Evolutionary conservation across 2,329 filamentous ascomycete species (phyloP), one percentile per base, ranked within the genome.

Genomic region (Thielaviopsis euricoi): DNA sequence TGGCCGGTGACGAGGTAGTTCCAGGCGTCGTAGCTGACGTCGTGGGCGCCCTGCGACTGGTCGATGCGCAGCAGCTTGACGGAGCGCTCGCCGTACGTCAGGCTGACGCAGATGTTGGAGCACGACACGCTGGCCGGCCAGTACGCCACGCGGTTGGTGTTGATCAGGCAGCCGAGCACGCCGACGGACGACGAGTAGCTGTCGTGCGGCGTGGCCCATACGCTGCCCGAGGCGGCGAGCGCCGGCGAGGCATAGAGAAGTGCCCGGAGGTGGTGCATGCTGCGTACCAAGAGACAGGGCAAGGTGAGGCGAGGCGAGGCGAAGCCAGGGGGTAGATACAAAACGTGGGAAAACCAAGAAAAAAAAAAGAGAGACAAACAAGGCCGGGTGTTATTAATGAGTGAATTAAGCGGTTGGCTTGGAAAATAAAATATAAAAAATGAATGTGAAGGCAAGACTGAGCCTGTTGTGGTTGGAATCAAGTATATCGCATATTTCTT

Each of bases 1-100:
- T 72, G 64, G 62, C 78, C 78, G 37, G 72, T 76, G 63, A 68
- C 67, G 48, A 82, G 76, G 64, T 76, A 76, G 71, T 80, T 80
- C 77, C 77, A 82, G 54, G 79, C 78, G 62, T 82, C 79, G 70
- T 82, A 82, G 59, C 71, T 75, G 69, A 82, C 75, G 67, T 82
- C 80, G 66, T 79, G 66, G 56, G 78, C 79, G 53, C 78, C 78
- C 48, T 70, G 71, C 0, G 78, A 81, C 55, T 71, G 67, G 70
- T 82, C 80, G 62, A 82, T 70, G 66, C 74, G 74, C 61, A 82
- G 74, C 57, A 88, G 77, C 63, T 80, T 73, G 58, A 83, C 67
- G 46, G 68, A 71, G 60, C 76, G 75, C 7, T 25, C 29, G 58
- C 68, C 75, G 50, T 76, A 69, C 58, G 70, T 72, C 61, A 82